Evolutionary conservation across 2,329 filamentous ascomycete species (phyloP).

Genomic region (Paecilomyces sp.): DNA sequence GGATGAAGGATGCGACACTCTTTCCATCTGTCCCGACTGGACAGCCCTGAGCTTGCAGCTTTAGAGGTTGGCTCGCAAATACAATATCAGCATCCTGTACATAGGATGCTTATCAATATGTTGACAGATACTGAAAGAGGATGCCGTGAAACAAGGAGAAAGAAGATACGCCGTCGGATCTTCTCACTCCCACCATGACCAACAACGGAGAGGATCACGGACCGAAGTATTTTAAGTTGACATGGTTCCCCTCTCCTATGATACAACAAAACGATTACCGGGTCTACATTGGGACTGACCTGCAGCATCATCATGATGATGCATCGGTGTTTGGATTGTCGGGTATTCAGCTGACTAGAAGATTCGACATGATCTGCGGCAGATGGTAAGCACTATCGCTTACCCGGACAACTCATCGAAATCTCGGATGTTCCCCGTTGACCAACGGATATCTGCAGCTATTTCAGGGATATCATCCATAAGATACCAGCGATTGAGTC

Average conservation of each 20-base stretch:
- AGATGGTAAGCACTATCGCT: background rate
- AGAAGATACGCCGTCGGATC: background rate
- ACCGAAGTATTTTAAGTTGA: background rate
- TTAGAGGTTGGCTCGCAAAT: background rate
- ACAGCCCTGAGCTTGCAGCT: constrained; percentile 18
- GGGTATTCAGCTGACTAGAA: background rate
- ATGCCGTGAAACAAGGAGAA: background rate
- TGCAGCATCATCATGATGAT: background rate
- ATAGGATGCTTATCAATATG: background rate
- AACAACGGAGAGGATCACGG: background rate
- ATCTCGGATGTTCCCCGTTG: background rate
- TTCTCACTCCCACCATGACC: background rate
- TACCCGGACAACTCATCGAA: background rate
- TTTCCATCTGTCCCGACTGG: constrained; percentile 81
- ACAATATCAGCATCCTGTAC: background rate
- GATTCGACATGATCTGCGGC: background rate
- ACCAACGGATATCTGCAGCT: background rate
- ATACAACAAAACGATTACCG: background rate
- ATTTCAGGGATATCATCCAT: background rate
- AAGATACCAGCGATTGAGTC: background rate
- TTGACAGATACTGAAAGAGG: background rate
- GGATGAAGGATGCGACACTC: constrained; percentile 66
- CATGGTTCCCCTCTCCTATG: background rate
- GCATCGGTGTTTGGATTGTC: background rate
- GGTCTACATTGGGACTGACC: background rate